These are phyloP conservation scores for Debaryomyces sp. DNA, from an alignment of 1,139 yeast species.

Conservation along the genomic window DNA sequence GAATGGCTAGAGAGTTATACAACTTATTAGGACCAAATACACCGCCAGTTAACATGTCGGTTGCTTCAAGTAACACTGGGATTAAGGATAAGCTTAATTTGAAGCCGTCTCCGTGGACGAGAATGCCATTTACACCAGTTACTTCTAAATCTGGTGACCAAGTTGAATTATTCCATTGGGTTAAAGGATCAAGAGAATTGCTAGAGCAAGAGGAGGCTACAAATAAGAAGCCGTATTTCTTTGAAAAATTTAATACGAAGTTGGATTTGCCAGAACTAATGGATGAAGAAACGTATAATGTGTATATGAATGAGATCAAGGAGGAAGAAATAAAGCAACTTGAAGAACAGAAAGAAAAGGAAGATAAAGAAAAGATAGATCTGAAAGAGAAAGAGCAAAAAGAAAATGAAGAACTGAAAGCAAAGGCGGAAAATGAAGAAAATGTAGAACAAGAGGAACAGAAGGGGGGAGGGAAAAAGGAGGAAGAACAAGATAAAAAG, in stretches of 20 bases:
- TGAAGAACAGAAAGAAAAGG: constrained; percentile 17
- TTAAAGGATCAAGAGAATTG: constrained; percentile 66
- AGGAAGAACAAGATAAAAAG: constrained; percentile 9
- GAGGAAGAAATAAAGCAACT: constrained; percentile 28
- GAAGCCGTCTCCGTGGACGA: constrained; percentile 83
- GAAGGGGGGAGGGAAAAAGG: too few relatives aligned
- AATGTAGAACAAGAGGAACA: constrained; percentile 6
- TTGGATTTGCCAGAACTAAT: constrained; percentile 72
- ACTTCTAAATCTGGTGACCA: constrained; percentile 50
- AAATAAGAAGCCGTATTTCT: constrained; percentile 59
- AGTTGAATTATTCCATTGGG: constrained; percentile 77
- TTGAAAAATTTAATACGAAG: constrained; percentile 73
- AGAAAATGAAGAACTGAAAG: constrained; percentile 10
- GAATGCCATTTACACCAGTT: constrained; percentile 60
- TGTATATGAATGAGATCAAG: constrained; percentile 45
- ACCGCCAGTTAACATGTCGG: constrained; percentile 73
- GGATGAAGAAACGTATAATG: constrained; percentile 62
- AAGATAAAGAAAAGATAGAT: constrained; percentile 24
- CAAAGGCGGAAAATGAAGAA: constrained; percentile 12
- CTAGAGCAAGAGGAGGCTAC: constrained; percentile 39
- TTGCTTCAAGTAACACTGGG: constrained; percentile 46
- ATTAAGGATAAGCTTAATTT: constrained; percentile 69
- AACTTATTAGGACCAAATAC: constrained; percentile 89
- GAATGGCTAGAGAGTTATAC: constrained; percentile 89
- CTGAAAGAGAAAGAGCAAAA: constrained; percentile 11